Conservation (phyloP, 2,329 filamentous ascomycete genomes). For the Aspergillus floridensis region DNA sequence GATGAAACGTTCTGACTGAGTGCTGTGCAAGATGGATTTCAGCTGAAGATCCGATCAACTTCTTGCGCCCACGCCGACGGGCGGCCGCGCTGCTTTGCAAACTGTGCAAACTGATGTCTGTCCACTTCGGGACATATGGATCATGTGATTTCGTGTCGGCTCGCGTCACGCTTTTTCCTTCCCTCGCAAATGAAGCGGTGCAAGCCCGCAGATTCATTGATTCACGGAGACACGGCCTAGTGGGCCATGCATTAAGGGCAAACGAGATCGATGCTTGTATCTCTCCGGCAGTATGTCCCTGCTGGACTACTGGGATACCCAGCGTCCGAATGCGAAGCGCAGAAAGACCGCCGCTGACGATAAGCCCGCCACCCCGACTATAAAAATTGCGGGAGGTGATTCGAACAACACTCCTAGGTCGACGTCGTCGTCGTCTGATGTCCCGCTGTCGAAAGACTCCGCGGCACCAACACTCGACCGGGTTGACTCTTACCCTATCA, state of each 20-base stretch:
- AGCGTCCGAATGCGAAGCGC: slow-evolving; percentile 32
- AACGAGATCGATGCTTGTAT: neutral
- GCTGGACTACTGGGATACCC: slow-evolving; percentile 37
- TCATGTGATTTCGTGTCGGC: slow-evolving; percentile 33
- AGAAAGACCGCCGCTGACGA: slow-evolving; percentile 24
- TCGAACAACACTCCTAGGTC: slow-evolving; percentile 6
- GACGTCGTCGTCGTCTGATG: slow-evolving; percentile 6
- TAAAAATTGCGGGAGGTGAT: neutral
- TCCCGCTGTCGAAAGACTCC: slow-evolving; percentile 35
- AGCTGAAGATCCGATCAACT: too few relatives aligned
- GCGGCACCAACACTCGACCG: slow-evolving; percentile 11
- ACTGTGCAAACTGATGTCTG: slow-evolving; percentile 18
- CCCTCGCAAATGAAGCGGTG: neutral
- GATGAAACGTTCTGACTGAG: too few relatives aligned
- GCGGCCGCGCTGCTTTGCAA: slow-evolving; percentile 5
- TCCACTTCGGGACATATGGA: slow-evolving; percentile 13
- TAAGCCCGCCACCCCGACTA: neutral
- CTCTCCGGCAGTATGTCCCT: slow-evolving; percentile 30
- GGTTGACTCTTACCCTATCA: slow-evolving; percentile 20
- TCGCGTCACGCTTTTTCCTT: slow-evolving; percentile 1
- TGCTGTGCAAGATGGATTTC: neutral
- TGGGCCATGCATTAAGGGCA: neutral
- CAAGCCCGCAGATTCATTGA: neutral
- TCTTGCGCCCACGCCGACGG: too few relatives aligned
- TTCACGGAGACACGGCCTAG: neutral